Percentiles rank a stretch among this genome's conserved stretches.
Evolutionary conservation across 441 rosid species (phyloP).

Genomic region (Euphorbia schlechtendalii): DNA sequence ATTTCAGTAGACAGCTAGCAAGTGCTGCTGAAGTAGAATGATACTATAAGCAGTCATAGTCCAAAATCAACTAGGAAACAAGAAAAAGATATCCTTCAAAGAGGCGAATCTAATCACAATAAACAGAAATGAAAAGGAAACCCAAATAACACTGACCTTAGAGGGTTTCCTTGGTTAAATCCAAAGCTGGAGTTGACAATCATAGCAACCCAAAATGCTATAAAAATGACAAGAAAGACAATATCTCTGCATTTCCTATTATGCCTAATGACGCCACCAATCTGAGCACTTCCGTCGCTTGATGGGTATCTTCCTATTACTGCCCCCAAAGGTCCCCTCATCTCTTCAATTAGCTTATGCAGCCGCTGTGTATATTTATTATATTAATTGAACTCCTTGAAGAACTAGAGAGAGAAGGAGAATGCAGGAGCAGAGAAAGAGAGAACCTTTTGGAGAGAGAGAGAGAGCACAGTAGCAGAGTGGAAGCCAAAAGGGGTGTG

Average conservation of each 20-base stretch:
- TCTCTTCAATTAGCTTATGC: conserved; percentile 15
- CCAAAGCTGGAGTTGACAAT: conserved; percentile 98
- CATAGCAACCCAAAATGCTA: conserved; percentile 95
- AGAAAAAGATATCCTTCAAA: not conserved
- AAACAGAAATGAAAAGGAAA: conserved; percentile 8
- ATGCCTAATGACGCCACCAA: conserved; percentile 80
- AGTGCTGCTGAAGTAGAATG: not conserved
- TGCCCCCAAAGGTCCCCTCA: conserved; percentile 90
- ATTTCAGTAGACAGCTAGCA: not conserved
- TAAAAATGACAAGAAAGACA: conserved; percentile 68
- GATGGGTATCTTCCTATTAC: conserved; percentile 85
- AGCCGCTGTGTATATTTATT: not conserved
- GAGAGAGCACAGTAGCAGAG: conserved; percentile 14
- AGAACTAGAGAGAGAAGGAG: conserved; percentile 16
- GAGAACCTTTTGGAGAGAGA: not conserved
- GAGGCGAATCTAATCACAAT: conserved; percentile 17
- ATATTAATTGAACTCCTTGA: conserved; percentile 12
- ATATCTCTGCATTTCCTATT: conserved; percentile 92
- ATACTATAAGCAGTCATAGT: not conserved
- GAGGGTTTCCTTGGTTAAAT: conserved; percentile 87
- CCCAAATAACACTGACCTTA: conserved; percentile 39
- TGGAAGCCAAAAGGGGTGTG: conserved; percentile 22
- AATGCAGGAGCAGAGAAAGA: conserved; percentile 6
- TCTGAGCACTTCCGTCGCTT: conserved; percentile 69
- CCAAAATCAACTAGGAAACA: not conserved